Conservation (phyloP, 768 basidiomycete genomes). For the Austroboletus festivus region DNA sequence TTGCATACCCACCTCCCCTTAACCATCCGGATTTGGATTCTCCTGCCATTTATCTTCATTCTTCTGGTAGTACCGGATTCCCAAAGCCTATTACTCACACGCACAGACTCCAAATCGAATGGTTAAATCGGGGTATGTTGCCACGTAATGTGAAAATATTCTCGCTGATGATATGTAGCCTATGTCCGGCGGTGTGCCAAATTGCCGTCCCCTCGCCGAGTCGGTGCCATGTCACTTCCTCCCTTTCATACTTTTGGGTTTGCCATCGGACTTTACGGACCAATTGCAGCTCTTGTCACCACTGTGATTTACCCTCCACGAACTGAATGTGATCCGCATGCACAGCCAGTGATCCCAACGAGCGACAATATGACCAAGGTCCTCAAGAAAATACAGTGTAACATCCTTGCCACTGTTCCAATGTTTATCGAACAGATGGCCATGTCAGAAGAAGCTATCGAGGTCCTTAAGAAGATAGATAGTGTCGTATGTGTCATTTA, state of each 20-base stretch:
- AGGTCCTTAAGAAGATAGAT: slow-evolving; percentile 23
- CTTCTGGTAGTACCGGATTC: slow-evolving; percentile 48
- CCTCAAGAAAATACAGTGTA: slow-evolving; percentile 25
- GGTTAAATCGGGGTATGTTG: slow-evolving; percentile 34
- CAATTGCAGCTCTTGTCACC: slow-evolving; percentile 17
- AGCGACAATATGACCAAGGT: slow-evolving; percentile 39
- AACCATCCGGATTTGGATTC: slow-evolving; percentile 29
- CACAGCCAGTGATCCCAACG: slow-evolving; percentile 36
- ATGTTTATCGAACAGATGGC: slow-evolving; percentile 39
- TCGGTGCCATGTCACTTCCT: slow-evolving; percentile 25
- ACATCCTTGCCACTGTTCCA: slow-evolving; percentile 36
- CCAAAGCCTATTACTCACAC: slow-evolving; percentile 44
- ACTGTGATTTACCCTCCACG: slow-evolving; percentile 29
- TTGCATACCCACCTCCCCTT: slow-evolving; percentile 11
- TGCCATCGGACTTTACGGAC: slow-evolving; percentile 9
- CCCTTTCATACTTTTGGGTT: slow-evolving; percentile 28
- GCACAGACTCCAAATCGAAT: slow-evolving; percentile 33
- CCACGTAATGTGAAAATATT: no score
- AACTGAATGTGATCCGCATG: slow-evolving; percentile 10
- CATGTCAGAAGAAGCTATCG: slow-evolving; percentile 20
- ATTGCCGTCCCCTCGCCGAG: slow-evolving; percentile 15
- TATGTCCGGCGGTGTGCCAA: slow-evolving; percentile 4
- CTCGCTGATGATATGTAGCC: no score
- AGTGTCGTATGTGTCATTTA: slow-evolving; percentile 26
- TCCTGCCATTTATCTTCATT: slow-evolving; percentile 45